These are phyloP conservation scores for Laetiporus sulphureus DNA, from an alignment of 1,284 basidiomycete species.

Conservation along the genomic window DNA sequence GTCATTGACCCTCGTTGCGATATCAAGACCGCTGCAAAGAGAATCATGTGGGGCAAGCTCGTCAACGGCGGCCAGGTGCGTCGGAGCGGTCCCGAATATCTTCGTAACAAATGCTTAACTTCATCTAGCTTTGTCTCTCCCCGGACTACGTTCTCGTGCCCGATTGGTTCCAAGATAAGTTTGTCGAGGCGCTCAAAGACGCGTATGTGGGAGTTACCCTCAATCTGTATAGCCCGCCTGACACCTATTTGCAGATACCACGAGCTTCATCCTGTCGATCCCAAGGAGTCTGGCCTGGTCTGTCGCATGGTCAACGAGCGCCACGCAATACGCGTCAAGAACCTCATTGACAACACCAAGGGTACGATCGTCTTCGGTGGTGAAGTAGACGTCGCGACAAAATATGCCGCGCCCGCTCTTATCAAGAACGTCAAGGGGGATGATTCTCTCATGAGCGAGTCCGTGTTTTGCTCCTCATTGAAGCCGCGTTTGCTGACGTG, in stretches of 20 bases:
- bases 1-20: conserved; percentile 70
- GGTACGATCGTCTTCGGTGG: conserved; percentile 71
- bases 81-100: conserved; percentile 45
- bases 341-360: conserved; percentile 56
- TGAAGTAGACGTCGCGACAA: conserved; percentile 45
- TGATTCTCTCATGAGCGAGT: conserved; percentile 75
- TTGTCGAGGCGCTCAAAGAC: conserved; percentile 58
- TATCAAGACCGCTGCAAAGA: conserved; percentile 49
- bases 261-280: conserved; percentile 5
- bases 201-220: conserved; percentile 33
- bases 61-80: conserved; percentile 67
- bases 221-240: background rate
- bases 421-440: conserved; percentile 52
- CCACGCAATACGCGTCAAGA: conserved; percentile 56
- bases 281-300: conserved; percentile 1
- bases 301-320: conserved; percentile 29
- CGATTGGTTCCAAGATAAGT: conserved; percentile 52
- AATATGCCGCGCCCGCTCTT: conserved; percentile 60
- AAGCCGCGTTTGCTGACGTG: too few relatives aligned
- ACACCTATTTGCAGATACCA: conserved; percentile 7
- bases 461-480: conserved; percentile 21
- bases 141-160: conserved; percentile 83
- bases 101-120: background rate
- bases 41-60: conserved; percentile 81
- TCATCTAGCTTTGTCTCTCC: conserved; percentile 41